phyloP scores from a whole-genome alignment of 441 rosid species.

The Mallotus japonicus region DNA sequence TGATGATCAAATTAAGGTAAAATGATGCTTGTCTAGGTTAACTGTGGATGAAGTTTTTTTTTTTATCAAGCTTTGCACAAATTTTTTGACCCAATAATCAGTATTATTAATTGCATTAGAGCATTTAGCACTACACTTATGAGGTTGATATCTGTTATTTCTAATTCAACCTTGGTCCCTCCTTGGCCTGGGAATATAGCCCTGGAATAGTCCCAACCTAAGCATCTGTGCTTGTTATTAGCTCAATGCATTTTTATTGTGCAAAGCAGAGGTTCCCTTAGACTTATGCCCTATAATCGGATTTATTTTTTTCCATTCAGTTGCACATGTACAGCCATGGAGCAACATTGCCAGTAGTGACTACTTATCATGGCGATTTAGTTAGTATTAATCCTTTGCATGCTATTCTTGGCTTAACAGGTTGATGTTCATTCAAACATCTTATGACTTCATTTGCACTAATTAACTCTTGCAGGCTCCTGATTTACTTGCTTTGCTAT shows the following conservation, averaged over 20 bases:
- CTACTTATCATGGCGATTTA: not conserved
- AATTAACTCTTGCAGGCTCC: slow-evolving; percentile 64
- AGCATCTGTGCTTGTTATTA: not conserved
- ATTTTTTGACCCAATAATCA: not conserved
- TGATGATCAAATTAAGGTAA: slow-evolving; percentile 81
- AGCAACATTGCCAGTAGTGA: not conserved
- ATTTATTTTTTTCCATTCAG: not conserved
- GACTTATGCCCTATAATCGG: not conserved
- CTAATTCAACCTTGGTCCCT: not conserved
- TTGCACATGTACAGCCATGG: not conserved
- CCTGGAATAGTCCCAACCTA: not conserved
- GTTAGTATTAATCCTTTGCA: not conserved
- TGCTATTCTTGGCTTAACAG: not conserved
- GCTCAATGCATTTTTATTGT: not conserved
- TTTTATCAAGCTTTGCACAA: not conserved
- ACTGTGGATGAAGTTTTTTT: slow-evolving; percentile 11
- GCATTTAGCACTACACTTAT: not conserved
- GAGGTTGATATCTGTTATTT: no score
- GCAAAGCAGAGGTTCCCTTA: not conserved
- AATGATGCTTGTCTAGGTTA: slow-evolving; percentile 6
- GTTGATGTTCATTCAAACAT: not conserved
- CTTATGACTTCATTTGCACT: slow-evolving; percentile 6
- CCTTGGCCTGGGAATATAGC: no score
- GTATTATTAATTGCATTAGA: slow-evolving; percentile 1
- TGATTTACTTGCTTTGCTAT: slow-evolving; percentile 64